Conservation (phyloP, 129 eudicot genomes). For the Tagetes erecta region DNA sequence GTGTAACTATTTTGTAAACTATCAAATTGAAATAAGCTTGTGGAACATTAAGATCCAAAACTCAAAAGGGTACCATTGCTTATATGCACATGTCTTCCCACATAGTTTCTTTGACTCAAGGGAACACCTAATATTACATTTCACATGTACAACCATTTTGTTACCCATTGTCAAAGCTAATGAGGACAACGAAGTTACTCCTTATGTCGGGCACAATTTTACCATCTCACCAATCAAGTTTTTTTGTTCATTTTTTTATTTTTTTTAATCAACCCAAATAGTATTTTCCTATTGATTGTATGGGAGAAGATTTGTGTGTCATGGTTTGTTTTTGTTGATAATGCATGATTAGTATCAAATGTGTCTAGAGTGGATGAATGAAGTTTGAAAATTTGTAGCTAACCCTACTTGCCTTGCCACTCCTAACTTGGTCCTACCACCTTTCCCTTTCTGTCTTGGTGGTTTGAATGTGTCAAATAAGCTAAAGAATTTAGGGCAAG, state of each 20-base stretch:
- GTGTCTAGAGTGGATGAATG: constrained; percentile 37
- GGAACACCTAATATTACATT: too few species aligned
- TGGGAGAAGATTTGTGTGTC: neutral
- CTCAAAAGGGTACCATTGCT: too few species aligned
- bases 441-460: constrained; percentile 20
- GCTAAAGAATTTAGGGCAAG: neutral
- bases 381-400: constrained; percentile 18
- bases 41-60: too few species aligned
- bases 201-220: too few species aligned
- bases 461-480: constrained; percentile 17
- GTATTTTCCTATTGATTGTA: neutral
- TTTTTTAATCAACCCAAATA: neutral
- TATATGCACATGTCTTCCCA: too few species aligned
- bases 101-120: too few species aligned
- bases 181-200: too few species aligned
- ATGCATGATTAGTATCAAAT: constrained; percentile 13
- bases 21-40: too few species aligned
- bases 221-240: too few species aligned
- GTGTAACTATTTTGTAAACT: too few species aligned
- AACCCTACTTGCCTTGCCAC: constrained; percentile 14
- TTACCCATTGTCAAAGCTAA: too few species aligned
- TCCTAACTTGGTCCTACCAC: constrained; percentile 25
- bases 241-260: neutral
- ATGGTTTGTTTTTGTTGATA: neutral
- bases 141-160: too few species aligned